Conservation (phyloP, 345 rosid species). For the Gossypium raimondii region DNA sequence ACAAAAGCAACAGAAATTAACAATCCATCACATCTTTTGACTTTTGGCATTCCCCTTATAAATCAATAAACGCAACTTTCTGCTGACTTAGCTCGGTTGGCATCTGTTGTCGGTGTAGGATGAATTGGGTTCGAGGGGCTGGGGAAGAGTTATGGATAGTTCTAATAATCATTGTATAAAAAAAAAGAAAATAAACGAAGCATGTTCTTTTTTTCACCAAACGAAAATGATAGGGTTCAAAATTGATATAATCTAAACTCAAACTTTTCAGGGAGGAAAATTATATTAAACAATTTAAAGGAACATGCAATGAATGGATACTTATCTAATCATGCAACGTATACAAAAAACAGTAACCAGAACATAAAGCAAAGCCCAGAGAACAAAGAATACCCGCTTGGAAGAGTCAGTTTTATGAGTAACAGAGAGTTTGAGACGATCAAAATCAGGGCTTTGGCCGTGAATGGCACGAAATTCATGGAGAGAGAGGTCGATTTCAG, state of each 20-base stretch:
- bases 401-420: conserved; percentile 47
- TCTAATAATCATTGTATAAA: too few species aligned
- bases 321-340: neutral
- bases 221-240: neutral
- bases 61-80: neutral
- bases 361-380: conserved; percentile 22
- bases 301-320: neutral
- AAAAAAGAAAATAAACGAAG: neutral
- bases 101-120: too few species aligned
- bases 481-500: conserved; percentile 67
- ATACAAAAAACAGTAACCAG: neutral
- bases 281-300: neutral
- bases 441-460: conserved; percentile 53
- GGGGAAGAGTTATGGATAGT: too few species aligned
- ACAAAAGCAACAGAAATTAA: neutral
- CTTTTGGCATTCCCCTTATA: neutral
- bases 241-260: neutral
- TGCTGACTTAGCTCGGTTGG: neutral
- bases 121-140: too few species aligned
- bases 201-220: neutral
- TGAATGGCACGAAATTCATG: conserved; percentile 52
- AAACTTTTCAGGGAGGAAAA: neutral
- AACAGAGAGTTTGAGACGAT: conserved; percentile 58
- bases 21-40: neutral
- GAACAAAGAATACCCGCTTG: conserved; percentile 46